Evolutionary conservation across 2,329 filamentous ascomycete species (phyloP), one percentile per base, ranked within the genome.

Genomic region (Pezicula carpinea): DNA sequence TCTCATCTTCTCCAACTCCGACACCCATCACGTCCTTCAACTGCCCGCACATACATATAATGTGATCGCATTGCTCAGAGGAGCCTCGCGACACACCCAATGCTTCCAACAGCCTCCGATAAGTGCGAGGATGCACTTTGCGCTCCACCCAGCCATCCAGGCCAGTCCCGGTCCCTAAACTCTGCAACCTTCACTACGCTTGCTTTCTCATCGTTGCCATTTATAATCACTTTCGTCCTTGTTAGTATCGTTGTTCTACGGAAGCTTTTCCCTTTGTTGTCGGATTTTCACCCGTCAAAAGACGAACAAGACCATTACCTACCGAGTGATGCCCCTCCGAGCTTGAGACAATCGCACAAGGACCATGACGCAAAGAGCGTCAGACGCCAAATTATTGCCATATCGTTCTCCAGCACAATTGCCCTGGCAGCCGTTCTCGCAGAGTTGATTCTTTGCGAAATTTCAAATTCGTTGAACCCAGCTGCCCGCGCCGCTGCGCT

Each of bases 361-460:
- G 77, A 79, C 58, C 76, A 82, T 59, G 75, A 72, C 32, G 63
- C 70, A 22, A 78, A 77, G 59, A 77, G 72, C 34, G 59, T 72
- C 50, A 67, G 74, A 41, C 67, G 77, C 34, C 69, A 73, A 19
- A 62, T 77, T 11, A 77, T 82, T 2, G 83, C 81, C 13, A 68
- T 77, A 48, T 82, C 86, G 1, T 95, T 95, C 65, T 83, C 87
- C 6, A 77, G 81, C 1, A 95, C 87, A 8, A 79, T 93, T 31
- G 88, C 82, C 1, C 74, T 95, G 7, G 85, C 89, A 5, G 78
- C 85, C 32, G 87, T 92, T 1, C 72, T 95, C 39, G 88, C 83
- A 3, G 84, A 91, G 66, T 69, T 95, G 55, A 87, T 95, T 39
- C 75, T 95, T 7, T 89, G 87, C 58, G 89, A 95, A 66, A 88